Evolutionary conservation across 257 asterid species (phyloP), one percentile per base, ranked within the genome.

Genomic region (Ehretia macrophylla): DNA sequence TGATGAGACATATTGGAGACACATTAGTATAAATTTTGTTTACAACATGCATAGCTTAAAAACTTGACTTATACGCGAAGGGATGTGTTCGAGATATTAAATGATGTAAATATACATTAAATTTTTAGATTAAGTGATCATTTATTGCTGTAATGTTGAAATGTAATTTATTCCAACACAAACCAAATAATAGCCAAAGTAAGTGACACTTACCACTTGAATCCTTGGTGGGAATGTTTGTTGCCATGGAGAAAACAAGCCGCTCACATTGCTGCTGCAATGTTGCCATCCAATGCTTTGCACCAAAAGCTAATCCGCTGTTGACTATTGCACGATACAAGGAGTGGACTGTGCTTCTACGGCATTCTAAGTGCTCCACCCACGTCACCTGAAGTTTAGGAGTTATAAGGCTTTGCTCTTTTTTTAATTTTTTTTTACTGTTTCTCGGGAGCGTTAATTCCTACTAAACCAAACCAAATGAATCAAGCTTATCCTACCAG

Each of bases 341-440:
- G 16, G 89, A 72, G 55, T 81, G 83, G 16, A 84, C 85, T 5
- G 66, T 59, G 68, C 55, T 74, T 65, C 85, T 81, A 63, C 79
- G 95, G 72, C 87, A 78, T 60, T 86, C 99, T 53, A 79, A 40
- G 61, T 88, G 97, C 80, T 88, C 99, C 11, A 92, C 88, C 99
- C 99, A 92, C 17, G 83, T 88, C 69, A 92, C 97, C 98, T 91
- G 81, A 42, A 38, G 10, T 20, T n/a, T 22, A 10, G 11, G 52
- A 20, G 35, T 6, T 6, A 27, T 27, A 27, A 8, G 22, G 23
- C 32, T 67, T n/a, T n/a, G n/a, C n/a, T n/a, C n/a, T n/a, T n/a
- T n/a, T n/a, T n/a, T n/a, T n/a, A n/a, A n/a, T n/a, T 16, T 35
- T 17, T n/a, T n/a, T 55, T 55, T 19, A 55, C 23, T 8, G 14